Evolutionary conservation across 352 stramenopile genomes (phyloP), one percentile per base, ranked within the genome.

Genomic region (Phytophthora pisi): DNA sequence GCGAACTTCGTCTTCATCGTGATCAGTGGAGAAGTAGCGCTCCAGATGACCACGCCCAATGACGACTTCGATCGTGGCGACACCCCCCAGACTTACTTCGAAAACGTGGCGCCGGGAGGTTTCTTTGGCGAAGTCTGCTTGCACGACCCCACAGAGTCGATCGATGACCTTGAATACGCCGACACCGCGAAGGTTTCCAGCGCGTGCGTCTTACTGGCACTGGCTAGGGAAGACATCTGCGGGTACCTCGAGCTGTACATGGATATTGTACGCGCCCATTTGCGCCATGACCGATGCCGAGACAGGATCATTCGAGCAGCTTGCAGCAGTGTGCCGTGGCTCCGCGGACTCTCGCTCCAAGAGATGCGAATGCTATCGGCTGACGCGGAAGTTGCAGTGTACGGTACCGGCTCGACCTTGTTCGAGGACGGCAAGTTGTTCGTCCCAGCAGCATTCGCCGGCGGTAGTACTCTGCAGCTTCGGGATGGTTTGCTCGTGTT

Each of bases 1-100:
- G 82, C 84, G 5, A 86, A 71, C 23, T 89, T 89, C 54, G 47
- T 92, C 6, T 92, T 92, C 55, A 76, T 92, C 31, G 80, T 92
- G 1, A 55, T 92, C 20, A 72, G 57, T 4, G 84, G 84, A 2
- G 73, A 87, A 16, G 74, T 91, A 0, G 71, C 74, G 34, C 70
- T 92, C 4, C 16, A 52, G 18, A 51, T 54, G 2, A 31, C 11
- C 6, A 15, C 15, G 1, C 24, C 5, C 23, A 59, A 42, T 6
- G 54, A 51, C n/a, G 56, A 47, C 9, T 16, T 56, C 18, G 15
- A 61, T 15, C 10, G 55, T 2, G 40, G 40, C 15, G 24, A 62
- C 24, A 9, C 2, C 23, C 26, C 30, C 0, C 16, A 59, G 5
- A 20, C 34, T 3, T 11, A 73, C 11, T 59, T 71, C 2, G 81